Percentiles rank a stretch among this genome's conserved stretches.
These are phyloP conservation scores for Hordeum vulgare DNA, from an alignment of 176 grass and related monocot species.

Conservation along the genomic window DNA sequence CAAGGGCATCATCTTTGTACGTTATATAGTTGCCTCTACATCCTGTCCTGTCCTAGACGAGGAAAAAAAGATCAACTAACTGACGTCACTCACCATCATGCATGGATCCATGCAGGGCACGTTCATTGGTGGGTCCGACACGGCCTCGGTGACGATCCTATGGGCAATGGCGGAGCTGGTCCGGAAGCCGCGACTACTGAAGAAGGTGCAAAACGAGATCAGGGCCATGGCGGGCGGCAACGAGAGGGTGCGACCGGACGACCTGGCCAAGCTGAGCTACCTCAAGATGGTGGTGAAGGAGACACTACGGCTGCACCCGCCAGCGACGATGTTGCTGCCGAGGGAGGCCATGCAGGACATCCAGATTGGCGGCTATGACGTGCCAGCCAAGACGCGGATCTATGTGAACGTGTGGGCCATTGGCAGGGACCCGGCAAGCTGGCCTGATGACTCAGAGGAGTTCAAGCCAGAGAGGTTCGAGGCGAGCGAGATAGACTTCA, in stretches of 20 bases:
- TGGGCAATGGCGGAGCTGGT: neutral
- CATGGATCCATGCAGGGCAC: neutral
- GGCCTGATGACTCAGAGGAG: neutral
- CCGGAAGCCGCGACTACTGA: neutral
- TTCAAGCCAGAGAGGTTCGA: neutral
- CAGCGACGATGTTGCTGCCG: neutral
- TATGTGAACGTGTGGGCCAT: neutral
- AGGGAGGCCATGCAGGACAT: neutral
- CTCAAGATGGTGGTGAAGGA: neutral
- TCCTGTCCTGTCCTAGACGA: neutral
- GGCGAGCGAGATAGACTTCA: neutral
- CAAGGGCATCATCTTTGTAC: too few relatives aligned
- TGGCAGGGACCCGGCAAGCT: neutral
- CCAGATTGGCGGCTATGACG: neutral
- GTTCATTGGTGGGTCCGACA: neutral
- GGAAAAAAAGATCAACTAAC: neutral
- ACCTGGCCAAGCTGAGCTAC: neutral
- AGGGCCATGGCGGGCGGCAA: neutral
- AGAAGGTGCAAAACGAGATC: neutral
- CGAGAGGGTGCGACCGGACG: neutral
- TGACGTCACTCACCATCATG: neutral
- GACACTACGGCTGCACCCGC: neutral
- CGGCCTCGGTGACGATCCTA: neutral
- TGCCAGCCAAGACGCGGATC: neutral
- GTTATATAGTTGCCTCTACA: too few relatives aligned